These are phyloP conservation scores for Hemisphaericaspora subhashii DNA, from an alignment of 1,139 yeast genomes.

Conservation along the genomic window DNA sequence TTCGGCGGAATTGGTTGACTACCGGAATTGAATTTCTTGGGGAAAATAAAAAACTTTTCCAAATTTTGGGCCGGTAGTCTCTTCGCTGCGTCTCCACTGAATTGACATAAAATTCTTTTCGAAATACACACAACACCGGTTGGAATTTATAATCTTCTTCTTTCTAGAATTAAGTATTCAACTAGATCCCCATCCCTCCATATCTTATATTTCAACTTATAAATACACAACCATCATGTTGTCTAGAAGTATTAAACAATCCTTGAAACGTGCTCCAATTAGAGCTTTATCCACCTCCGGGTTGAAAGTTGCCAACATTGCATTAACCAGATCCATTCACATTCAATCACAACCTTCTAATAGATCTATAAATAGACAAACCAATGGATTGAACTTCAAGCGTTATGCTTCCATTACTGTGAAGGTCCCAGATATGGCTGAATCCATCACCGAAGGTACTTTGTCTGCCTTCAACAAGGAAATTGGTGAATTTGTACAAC, in stretches of 20 bases:
- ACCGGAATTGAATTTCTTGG: constrained; percentile 2
- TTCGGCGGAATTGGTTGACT: neutral
- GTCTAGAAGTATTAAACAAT: constrained; percentile 17
- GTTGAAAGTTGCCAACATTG: constrained; percentile 12
- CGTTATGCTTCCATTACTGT: constrained; percentile 55
- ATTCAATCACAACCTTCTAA: constrained; percentile 5
- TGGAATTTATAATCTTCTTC: too few species aligned
- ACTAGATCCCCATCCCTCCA: too few species aligned
- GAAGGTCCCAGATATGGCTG: constrained; percentile 98
- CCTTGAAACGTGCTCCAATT: constrained; percentile 15
- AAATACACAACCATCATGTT: constrained; percentile 12
- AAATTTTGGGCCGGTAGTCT: neutral
- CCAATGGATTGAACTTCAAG: constrained; percentile 19
- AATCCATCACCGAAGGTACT: constrained; percentile 97
- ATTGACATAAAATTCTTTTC: too few species aligned
- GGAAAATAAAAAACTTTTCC: constrained; percentile 1
- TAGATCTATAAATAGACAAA: constrained; percentile 5
- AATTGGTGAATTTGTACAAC: constrained; percentile 86
- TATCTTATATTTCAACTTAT: too few species aligned
- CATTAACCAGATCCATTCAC: constrained; percentile 13
- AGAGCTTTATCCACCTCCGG: constrained; percentile 8
- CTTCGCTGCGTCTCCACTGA: neutral
- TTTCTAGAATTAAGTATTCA: neutral
- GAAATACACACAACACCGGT: too few species aligned
- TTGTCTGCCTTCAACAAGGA: constrained; percentile 73